Percentiles rank a stretch among this genome's conserved stretches.
Evolutionary conservation across 441 rosid genomes (phyloP).

Genomic region (Erodium moschatum): DNA sequence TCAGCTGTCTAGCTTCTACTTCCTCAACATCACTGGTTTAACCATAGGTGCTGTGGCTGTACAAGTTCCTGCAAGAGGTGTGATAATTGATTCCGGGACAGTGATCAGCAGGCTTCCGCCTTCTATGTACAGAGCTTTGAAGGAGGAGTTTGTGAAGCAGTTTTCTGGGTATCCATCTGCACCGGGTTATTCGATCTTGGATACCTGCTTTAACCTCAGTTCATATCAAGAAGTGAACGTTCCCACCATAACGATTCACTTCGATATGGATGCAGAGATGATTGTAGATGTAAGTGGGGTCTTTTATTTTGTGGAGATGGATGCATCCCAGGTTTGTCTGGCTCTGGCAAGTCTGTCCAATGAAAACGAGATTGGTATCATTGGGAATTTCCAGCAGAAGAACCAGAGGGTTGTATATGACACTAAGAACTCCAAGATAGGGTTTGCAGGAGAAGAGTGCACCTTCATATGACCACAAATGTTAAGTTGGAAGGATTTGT

Average conservation of each 20-base stretch:
- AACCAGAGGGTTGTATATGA: conserved; percentile 83
- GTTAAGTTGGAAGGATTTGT: no score
- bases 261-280: conserved; percentile 50
- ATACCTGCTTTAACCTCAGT: conserved; percentile 72
- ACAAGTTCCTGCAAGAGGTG: conserved; percentile 35
- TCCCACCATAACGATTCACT: conserved; percentile 51
- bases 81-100: conserved; percentile 79
- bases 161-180: conserved; percentile 61
- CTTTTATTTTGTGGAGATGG: conserved; percentile 63
- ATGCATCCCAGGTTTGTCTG: conserved; percentile 77
- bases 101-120: conserved; percentile 77
- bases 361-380: conserved; percentile 61
- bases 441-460: conserved; percentile 74
- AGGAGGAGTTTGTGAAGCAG: conserved; percentile 61
- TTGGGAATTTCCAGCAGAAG: conserved; percentile 82
- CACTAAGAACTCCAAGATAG: conserved; percentile 51
- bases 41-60: conserved; percentile 51
- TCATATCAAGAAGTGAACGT: conserved; percentile 54
- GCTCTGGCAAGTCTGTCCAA: conserved; percentile 70
- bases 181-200: conserved; percentile 59
- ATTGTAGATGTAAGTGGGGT: conserved; percentile 61
- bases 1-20: conserved; percentile 56
- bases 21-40: conserved; percentile 65
- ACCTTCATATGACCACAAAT: conserved; percentile 25
- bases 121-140: conserved; percentile 50